Base-by-base conservation (phyloP, 805 yeast genomes). In the Spathaspora arborariae region DNA sequence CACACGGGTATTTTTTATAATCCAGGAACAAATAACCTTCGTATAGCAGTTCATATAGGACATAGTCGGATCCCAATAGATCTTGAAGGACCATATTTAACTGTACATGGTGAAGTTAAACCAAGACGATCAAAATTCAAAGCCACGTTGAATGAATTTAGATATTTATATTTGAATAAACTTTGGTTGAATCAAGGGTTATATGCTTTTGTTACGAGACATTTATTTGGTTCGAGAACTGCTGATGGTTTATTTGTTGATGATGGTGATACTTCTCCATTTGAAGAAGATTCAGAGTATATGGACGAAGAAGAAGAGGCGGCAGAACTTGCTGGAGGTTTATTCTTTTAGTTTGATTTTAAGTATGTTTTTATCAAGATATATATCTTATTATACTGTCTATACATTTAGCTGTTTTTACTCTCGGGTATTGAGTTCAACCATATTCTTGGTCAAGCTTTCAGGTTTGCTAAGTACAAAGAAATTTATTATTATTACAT, bases 61-160 rank as follows among this genome's bases (percentile, higher is more conserved):
- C 51, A 48, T 10, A 54, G 58, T 33, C 62, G 62, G 6, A 50
- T 63, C 7, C 63, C 57, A 27, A 48, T 65, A 2, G 59, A 68
- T 7, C 70, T 78, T 51, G 78, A 78, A 46, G 85, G 88, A 0
- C 94, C 92, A 11, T 87, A 85, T 57, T 65, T 87, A 58, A 85
- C 88, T 45, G 70, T 72, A 4, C 90, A 85, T 62, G 95, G 95
- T 19, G 94, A 87, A 60, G 76, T 84, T 2, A 85, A 85, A 26
- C 68, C 71, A 8, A 76, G 76, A 16, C 72, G 81, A 2, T 67
- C 73, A 50, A 74, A 76, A 11, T 77, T 80, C 15, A 85, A 82
- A 40, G 88, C 88, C 0, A 68, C 68, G 0, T 67, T 86, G 47
- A 78, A 76, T 55, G 51, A 65, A 15, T 68, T 66, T 20, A 72